Evolutionary conservation across 345 rosid genomes (phyloP), one percentile per base, ranked within the genome.

Genomic region (Euphorbia peplus): DNA sequence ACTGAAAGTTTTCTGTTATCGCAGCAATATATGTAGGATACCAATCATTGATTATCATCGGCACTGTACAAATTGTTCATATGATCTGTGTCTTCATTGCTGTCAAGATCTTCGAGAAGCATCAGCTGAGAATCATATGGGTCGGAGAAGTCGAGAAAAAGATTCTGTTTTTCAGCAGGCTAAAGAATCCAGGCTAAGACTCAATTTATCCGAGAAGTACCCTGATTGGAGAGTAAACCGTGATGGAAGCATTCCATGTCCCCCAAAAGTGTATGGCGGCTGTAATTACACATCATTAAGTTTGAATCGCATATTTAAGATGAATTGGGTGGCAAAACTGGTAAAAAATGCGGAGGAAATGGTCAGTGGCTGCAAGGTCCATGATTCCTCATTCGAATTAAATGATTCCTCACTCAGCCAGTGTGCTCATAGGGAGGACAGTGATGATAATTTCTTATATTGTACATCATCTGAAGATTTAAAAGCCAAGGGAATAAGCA

Each of bases 311-410:
- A 95, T 90, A 68, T 92, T 92, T 71, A 95, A 95, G 88, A 92
- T 92, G 96, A 95, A 90, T 66, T 95, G 98, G 99, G 95, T 90
- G 73, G 97, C 99, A 53, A 92, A 90, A 73, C 91, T 92, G 75
- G 97, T 90, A 66, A 95, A 92, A 76, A 92, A 88, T 67, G 91
- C 85, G 58, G 99, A 95, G 79, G 98, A 95, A 80, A 84, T 95
- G 91, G 98, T 90, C 68, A 75, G 72, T 65, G 93, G 99, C 66
- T 95, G 98, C 75, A 86, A 76, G 81, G 86, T 88, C 69, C 55
- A 74, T 72, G 82, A 81, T 52, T 78, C 75, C 65, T 64, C 53
- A 24, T 50, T 67, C 53, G 83, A 76, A 47, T 2, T 66, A 12
- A 66, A 57, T 76, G 81, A 83, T 78, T 65, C 82, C 50, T 65